These are phyloP conservation scores for Botryobasidium botryosum DNA, from an alignment of 768 basidiomycete species.

Conservation along the genomic window DNA sequence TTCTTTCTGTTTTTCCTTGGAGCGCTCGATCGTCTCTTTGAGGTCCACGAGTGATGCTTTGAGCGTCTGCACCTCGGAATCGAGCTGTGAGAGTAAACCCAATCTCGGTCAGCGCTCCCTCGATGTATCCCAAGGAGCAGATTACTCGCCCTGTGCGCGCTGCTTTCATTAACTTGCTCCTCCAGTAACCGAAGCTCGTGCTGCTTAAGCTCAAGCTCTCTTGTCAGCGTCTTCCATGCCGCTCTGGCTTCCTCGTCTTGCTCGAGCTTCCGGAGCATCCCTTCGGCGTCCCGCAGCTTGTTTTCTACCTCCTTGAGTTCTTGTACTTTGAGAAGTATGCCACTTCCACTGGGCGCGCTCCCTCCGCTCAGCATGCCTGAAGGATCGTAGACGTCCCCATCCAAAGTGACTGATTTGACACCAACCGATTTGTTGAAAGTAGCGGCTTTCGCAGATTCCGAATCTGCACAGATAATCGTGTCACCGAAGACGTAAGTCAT, in stretches of 20 bases:
- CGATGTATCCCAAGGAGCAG: neutral
- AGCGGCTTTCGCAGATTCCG: conserved; percentile 69
- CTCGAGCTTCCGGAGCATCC: conserved; percentile 34
- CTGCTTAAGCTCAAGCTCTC: conserved; percentile 75
- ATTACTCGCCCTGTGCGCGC: conserved; percentile 61
- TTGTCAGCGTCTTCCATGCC: conserved; percentile 38
- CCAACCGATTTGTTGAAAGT: conserved; percentile 58
- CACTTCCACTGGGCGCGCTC: conserved; percentile 57
- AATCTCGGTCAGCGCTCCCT: neutral
- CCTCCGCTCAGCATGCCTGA: conserved; percentile 89
- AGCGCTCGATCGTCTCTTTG: conserved; percentile 36
- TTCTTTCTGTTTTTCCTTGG: conserved; percentile 58
- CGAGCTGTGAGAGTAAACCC: conserved; percentile 34
- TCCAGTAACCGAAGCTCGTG: conserved; percentile 72
- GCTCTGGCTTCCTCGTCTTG: conserved; percentile 35
- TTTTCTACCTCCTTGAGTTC: conserved; percentile 55
- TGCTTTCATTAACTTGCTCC: conserved; percentile 76
- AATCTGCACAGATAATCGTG: conserved; percentile 79
- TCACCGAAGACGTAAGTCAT: conserved; percentile 91
- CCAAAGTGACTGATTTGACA: conserved; percentile 75
- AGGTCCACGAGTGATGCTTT: conserved; percentile 48
- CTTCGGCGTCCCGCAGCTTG: conserved; percentile 34
- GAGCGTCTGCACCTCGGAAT: conserved; percentile 57
- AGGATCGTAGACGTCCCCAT: conserved; percentile 94
- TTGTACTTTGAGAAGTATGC: conserved; percentile 67